These are phyloP conservation scores for Ustilago cynodontis DNA, from an alignment of 1,284 basidiomycete species.

Conservation along the genomic window DNA sequence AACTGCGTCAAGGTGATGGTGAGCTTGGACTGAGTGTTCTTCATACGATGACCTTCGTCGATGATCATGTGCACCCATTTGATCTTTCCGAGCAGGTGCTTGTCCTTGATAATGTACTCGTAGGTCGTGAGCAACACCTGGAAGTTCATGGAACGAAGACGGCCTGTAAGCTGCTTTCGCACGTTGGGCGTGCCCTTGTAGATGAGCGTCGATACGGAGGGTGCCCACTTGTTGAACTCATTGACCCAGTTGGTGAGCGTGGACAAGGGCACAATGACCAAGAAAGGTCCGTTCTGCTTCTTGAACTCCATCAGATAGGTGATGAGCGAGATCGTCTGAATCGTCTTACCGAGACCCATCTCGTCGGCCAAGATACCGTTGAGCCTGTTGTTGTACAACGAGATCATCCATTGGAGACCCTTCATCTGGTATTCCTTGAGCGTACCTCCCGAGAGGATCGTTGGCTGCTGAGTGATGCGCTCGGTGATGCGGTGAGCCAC, in stretches of 20 bases:
- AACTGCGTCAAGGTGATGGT: conserved; percentile 91
- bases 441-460: conserved; percentile 76
- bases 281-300: conserved; percentile 68
- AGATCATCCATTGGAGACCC: conserved; percentile 70
- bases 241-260: conserved; percentile 70
- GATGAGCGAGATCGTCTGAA: conserved; percentile 70
- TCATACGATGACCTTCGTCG: conserved; percentile 91
- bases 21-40: conserved; percentile 97
- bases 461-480: conserved; percentile 85
- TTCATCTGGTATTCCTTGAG: conserved; percentile 70
- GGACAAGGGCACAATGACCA: conserved; percentile 69
- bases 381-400: conserved; percentile 69
- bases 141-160: conserved; percentile 65
- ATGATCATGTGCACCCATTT: conserved; percentile 70
- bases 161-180: conserved; percentile 63
- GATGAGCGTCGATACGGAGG: conserved; percentile 64
- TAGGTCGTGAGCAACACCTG: conserved; percentile 69
- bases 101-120: conserved; percentile 71
- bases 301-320: conserved; percentile 70
- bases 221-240: conserved; percentile 70
- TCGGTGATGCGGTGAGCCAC: conserved; percentile 95
- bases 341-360: conserved; percentile 70
- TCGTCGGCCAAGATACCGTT: conserved; percentile 70
- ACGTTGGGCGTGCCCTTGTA: conserved; percentile 69
- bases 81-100: conserved; percentile 69